Conservation (phyloP, 2,329 filamentous ascomycete species). For the Aspergillus neoniger region DNA sequence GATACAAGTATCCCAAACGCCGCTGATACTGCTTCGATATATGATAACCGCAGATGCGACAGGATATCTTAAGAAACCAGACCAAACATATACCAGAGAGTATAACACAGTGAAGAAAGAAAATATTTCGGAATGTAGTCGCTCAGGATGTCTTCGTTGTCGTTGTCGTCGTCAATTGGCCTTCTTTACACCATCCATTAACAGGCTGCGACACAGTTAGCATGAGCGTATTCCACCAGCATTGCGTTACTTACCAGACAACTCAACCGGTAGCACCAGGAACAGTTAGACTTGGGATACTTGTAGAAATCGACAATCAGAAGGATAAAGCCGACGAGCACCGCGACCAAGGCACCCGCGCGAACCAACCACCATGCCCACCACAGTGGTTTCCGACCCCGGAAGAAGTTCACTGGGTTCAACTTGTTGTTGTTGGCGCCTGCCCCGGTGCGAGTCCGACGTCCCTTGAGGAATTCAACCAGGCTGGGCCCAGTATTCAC, state of each 20-base stretch:
- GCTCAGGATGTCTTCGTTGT: not conserved
- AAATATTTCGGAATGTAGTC: not conserved
- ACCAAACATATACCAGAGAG: not conserved
- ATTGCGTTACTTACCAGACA: conserved; percentile 71
- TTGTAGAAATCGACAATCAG: conserved; percentile 90
- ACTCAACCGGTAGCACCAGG: conserved; percentile 93
- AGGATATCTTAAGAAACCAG: not conserved
- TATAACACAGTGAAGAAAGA: not conserved
- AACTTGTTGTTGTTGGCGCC: conserved; percentile 51
- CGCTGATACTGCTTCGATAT: not conserved
- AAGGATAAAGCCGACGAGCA: conserved; percentile 81
- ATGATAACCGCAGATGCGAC: not conserved
- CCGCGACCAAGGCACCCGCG: conserved; percentile 73
- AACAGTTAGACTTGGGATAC: conserved; percentile 68
- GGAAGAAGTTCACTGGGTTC: conserved; percentile 71
- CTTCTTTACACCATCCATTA: conserved; percentile 48
- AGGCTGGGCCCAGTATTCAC: conserved; percentile 62
- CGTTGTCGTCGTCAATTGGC: conserved; percentile 26
- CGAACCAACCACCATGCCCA: conserved; percentile 96
- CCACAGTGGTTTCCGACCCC: conserved; percentile 88
- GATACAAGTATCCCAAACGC: not conserved
- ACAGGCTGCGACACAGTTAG: conserved; percentile 38
- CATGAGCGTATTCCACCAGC: not conserved
- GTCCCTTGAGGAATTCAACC: conserved; percentile 41
- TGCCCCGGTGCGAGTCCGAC: conserved; percentile 61